These are phyloP conservation scores for Penicillium italicum DNA, from an alignment of 2,329 filamentous ascomycete genomes.

Conservation along the genomic window DNA sequence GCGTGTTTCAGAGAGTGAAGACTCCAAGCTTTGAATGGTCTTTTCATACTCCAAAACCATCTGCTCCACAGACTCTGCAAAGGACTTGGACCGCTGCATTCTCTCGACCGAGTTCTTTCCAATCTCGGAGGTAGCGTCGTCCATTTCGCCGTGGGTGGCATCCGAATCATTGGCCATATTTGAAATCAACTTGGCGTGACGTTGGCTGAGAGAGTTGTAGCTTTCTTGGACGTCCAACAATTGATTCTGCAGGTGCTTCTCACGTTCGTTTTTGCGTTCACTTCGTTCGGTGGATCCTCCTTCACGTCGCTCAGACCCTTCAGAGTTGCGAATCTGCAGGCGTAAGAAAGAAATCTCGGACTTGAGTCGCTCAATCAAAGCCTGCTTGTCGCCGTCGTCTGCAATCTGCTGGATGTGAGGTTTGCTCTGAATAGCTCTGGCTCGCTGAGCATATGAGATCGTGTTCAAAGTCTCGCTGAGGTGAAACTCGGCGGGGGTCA, in stretches of 20 bases:
- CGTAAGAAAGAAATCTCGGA: slow-evolving; percentile 90
- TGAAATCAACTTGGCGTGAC: slow-evolving; percentile 91
- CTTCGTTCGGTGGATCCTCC: slow-evolving; percentile 64
- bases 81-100: slow-evolving; percentile 89
- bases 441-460: slow-evolving; percentile 93
- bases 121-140: slow-evolving; percentile 53
- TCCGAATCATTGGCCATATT: slow-evolving; percentile 86
- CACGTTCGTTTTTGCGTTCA: slow-evolving; percentile 77
- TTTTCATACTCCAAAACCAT: slow-evolving; percentile 98
- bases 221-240: slow-evolving; percentile 90
- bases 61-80: slow-evolving; percentile 92
- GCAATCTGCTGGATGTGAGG: slow-evolving; percentile 86
- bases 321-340: slow-evolving; percentile 86
- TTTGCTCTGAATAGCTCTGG: slow-evolving; percentile 94
- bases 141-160: slow-evolving; percentile 38
- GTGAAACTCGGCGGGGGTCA: slow-evolving; percentile 95
- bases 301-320: slow-evolving; percentile 58
- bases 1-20: slow-evolving; percentile 84
- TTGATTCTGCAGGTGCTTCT: slow-evolving; percentile 89
- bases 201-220: slow-evolving; percentile 83
- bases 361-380: slow-evolving; percentile 86
- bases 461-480: slow-evolving; percentile 97
- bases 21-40: slow-evolving; percentile 90
- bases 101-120: slow-evolving; percentile 79
- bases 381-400: slow-evolving; percentile 91